phyloP scores from a whole-genome alignment of 148 eudicot genomes.

The Dysphania ambrosioides region DNA sequence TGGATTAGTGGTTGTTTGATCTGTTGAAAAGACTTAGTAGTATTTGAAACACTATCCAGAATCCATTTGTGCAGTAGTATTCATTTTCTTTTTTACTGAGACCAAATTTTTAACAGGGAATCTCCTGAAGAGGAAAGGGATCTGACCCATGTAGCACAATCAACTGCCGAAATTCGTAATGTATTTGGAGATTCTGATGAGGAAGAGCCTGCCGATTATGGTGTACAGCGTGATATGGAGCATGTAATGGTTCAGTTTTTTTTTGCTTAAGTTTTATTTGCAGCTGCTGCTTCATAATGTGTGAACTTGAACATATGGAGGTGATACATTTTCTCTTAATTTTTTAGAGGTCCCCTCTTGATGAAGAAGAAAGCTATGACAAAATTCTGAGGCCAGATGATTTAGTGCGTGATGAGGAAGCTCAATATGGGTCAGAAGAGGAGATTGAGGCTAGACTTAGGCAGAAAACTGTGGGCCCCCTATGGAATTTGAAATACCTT shows the following conservation, averaged over 20 bases:
- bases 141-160: constrained; percentile 46
- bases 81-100: constrained; percentile 1
- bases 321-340: constrained; percentile 3
- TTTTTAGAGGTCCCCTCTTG: constrained; percentile 62
- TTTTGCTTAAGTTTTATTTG: constrained; percentile 9
- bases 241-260: constrained; percentile 40
- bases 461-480: constrained; percentile 92
- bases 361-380: constrained; percentile 76
- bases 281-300: constrained; percentile 11
- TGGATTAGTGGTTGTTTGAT: not conserved
- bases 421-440: constrained; percentile 75
- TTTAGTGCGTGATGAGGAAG: constrained; percentile 81
- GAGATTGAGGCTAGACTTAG: constrained; percentile 63
- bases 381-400: constrained; percentile 76
- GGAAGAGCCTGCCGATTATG: constrained; percentile 76
- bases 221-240: constrained; percentile 58
- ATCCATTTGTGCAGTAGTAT: not conserved
- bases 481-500: constrained; percentile 80
- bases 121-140: constrained; percentile 79
- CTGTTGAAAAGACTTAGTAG: not conserved
- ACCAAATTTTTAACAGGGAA: constrained; percentile 28
- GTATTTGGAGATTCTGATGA: constrained; percentile 99
- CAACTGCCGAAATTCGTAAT: constrained; percentile 87
- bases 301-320: constrained; percentile 6
- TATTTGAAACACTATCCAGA: not conserved